Conservation (phyloP, 192 early-diverging fungal genomes). For the Geosiphon pyriformis region DNA sequence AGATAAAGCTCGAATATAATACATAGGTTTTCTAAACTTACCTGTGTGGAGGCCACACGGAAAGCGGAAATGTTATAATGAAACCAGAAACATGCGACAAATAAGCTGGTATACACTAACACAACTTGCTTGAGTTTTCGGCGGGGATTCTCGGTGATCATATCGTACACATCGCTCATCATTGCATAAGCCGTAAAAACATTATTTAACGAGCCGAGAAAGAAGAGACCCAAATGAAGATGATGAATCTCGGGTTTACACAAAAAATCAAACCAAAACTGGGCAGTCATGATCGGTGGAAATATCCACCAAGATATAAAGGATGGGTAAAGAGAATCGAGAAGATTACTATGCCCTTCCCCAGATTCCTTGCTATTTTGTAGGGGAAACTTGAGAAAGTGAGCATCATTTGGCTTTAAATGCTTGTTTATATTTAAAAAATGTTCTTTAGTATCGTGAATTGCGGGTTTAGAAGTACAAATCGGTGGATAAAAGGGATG, state of each 20-base stretch:
- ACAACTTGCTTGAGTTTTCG: constrained; percentile 37
- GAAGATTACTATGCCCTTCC: not conserved
- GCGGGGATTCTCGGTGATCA: constrained; percentile 36
- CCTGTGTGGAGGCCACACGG: constrained; percentile 32
- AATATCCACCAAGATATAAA: not conserved
- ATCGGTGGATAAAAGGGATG: constrained; percentile 26
- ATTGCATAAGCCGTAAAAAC: constrained; percentile 47
- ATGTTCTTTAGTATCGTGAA: not conserved
- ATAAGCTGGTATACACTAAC: constrained; percentile 34
- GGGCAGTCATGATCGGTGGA: not conserved
- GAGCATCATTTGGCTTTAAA: too few relatives aligned
- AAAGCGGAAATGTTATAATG: constrained; percentile 53
- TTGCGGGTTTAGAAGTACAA: constrained; percentile 27
- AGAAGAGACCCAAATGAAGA: constrained; percentile 52
- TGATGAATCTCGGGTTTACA: constrained; percentile 41
- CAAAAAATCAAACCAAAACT: constrained; percentile 38
- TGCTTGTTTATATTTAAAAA: not conserved
- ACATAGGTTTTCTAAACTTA: not conserved
- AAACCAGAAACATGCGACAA: constrained; percentile 50
- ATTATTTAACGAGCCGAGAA: constrained; percentile 49
- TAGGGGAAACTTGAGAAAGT: too few relatives aligned
- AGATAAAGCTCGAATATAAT: not conserved
- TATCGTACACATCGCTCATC: constrained; percentile 51
- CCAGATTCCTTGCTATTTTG: not conserved
- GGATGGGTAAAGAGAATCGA: not conserved